These are phyloP conservation scores for Rhizoclosmatium globosum DNA, from an alignment of 192 early-diverging fungal species.

Conservation along the genomic window DNA sequence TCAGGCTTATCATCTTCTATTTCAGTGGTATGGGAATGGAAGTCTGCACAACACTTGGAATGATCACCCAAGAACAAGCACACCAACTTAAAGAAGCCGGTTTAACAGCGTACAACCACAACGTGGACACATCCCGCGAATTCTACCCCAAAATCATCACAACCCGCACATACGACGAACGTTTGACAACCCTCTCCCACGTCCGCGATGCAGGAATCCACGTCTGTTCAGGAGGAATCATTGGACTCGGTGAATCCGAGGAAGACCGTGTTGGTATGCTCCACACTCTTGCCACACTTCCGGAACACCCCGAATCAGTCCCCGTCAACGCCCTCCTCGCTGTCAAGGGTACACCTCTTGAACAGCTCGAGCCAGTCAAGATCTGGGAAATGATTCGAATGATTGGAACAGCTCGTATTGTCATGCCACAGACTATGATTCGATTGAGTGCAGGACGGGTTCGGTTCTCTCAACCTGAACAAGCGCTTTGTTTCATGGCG, in stretches of 20 bases:
- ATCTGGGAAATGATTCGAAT: slow-evolving; percentile 85
- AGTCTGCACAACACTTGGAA: slow-evolving; percentile 86
- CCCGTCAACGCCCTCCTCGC: slow-evolving; percentile 83
- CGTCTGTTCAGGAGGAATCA: slow-evolving; percentile 86
- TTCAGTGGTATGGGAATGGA: slow-evolving; percentile 80
- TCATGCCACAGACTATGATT: slow-evolving; percentile 79
- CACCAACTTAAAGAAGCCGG: slow-evolving; percentile 82
- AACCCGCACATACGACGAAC: slow-evolving; percentile 81
- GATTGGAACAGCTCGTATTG: slow-evolving; percentile 83
- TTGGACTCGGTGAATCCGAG: slow-evolving; percentile 79
- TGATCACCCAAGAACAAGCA: slow-evolving; percentile 79
- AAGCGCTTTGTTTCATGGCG: slow-evolving; percentile 80
- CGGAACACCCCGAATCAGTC: slow-evolving; percentile 78
- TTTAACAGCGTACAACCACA: slow-evolving; percentile 88
- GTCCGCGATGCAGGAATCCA: slow-evolving; percentile 81
- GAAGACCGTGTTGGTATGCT: slow-evolving; percentile 80
- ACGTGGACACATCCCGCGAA: slow-evolving; percentile 82
- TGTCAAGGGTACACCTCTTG: slow-evolving; percentile 83
- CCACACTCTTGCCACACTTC: slow-evolving; percentile 75
- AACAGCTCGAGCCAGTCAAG: slow-evolving; percentile 79
- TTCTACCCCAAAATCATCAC: slow-evolving; percentile 85
- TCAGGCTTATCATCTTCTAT: neutral
- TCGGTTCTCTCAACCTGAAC: slow-evolving; percentile 72
- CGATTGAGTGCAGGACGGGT: slow-evolving; percentile 80
- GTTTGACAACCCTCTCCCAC: slow-evolving; percentile 74